A percentile compares a stretch with the other conserved stretches of the same genome.
Conservation (phyloP, 2,329 filamentous ascomycete species). For the Epichloe festucae region DNA sequence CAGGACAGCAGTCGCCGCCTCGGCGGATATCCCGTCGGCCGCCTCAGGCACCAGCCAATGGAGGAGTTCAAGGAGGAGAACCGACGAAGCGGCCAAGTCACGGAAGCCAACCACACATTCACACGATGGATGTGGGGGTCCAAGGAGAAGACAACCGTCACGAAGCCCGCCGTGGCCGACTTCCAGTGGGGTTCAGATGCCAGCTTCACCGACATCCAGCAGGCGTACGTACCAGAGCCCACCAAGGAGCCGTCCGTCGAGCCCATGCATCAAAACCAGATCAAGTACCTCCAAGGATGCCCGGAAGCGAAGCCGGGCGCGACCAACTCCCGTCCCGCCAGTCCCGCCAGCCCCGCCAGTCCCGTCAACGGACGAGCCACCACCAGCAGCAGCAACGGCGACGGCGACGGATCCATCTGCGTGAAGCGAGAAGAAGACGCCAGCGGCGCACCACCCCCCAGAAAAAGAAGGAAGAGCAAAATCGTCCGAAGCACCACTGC, state of each 20-base stretch:
- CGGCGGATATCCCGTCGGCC: conserved; percentile 24
- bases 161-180: conserved; percentile 27
- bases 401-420: conserved; percentile 11
- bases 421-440: conserved; percentile 22
- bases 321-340: conserved; percentile 42
- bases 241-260: conserved; percentile 47
- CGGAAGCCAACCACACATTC: conserved; percentile 25
- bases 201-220: conserved; percentile 44
- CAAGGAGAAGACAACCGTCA: conserved; percentile 16
- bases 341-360: conserved; percentile 20
- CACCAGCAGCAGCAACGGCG: conserved; percentile 4
- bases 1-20: conserved; percentile 12
- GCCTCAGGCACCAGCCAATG: conserved; percentile 29
- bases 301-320: conserved; percentile 45
- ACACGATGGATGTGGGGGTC: conserved; percentile 28
- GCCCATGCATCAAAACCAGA: conserved; percentile 39
- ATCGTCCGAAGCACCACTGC: conserved; percentile 26
- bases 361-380: conserved; percentile 23
- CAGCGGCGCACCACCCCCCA: conserved; percentile 30
- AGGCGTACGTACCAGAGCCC: conserved; percentile 45
- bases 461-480: conserved; percentile 44
- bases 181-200: conserved; percentile 57
- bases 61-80: conserved; percentile 30
- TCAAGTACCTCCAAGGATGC: conserved; percentile 40
- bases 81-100: conserved; percentile 18